A percentile compares a stretch with the other conserved stretches of the same genome.
Conservation (phyloP, 805 yeast genomes). For the Candida qinlingensis region DNA sequence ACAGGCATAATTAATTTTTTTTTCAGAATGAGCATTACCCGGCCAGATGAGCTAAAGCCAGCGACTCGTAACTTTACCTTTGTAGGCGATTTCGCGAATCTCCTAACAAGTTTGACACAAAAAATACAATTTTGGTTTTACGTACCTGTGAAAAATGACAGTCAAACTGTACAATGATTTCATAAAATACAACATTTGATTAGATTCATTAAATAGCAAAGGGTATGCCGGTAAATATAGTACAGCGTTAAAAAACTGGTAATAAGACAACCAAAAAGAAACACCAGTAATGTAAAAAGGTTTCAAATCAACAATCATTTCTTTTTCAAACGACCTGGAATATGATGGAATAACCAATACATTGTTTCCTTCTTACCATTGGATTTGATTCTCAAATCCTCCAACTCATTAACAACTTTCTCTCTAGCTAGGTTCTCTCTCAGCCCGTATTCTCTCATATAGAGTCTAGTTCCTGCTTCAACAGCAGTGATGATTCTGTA, state of each 20-base stretch:
- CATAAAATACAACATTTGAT: too few relatives aligned
- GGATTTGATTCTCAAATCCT: constrained; percentile 16
- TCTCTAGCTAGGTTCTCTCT: constrained; percentile 20
- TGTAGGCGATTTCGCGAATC: too few relatives aligned
- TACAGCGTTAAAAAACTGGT: neutral
- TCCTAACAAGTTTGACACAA: neutral
- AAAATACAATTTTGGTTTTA: neutral
- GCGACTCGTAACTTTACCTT: too few relatives aligned
- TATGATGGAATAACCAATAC: constrained; percentile 27
- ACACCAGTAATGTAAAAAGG: neutral
- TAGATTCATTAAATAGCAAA: neutral
- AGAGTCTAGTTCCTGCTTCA: constrained; percentile 19
- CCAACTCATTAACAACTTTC: constrained; percentile 20
- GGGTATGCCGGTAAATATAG: neutral
- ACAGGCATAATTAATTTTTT: constrained; percentile 1
- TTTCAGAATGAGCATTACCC: neutral
- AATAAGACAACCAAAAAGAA: neutral
- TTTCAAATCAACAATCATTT: constrained; percentile 4
- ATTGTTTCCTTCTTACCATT: constrained; percentile 26
- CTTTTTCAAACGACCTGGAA: constrained; percentile 24
- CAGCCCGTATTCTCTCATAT: constrained; percentile 16
- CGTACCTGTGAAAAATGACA: too few relatives aligned
- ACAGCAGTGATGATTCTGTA: constrained; percentile 24
- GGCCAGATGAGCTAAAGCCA: constrained; percentile 3
- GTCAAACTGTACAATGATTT: too few relatives aligned